Evolutionary conservation across 352 stramenopile species (phyloP), one percentile per base, ranked within the genome.

Genomic region (Phytopythium mirpurense): DNA sequence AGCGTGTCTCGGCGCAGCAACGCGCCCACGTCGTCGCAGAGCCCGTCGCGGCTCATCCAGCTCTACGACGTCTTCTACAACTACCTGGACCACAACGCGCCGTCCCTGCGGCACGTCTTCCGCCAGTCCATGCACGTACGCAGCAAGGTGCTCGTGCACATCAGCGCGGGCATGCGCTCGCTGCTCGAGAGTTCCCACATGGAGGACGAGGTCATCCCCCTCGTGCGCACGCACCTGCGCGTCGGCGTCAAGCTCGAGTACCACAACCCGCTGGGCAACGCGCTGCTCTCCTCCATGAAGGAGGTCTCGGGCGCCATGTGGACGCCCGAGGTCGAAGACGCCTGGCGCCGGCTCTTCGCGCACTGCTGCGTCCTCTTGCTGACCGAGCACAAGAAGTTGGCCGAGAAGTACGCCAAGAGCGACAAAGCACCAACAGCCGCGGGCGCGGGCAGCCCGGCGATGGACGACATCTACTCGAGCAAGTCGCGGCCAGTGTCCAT

Each of bases 141-240:
- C 29, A 90, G 87, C 76, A 95, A 84, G 27, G 71, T 98, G 26
- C 63, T 98, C 0, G 59, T 92, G 1, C 95, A 97, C 65, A 97
- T 98, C 63, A 84, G 73, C 55, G 67, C 68, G 1, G 73, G 71
- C 14, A 79, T 84, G 62, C 63, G 66, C 31, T 56, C 60, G 11
- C 66, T 84, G 21, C 59, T 80, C 2, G 46, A 57, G 1, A 55
- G 60, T 3, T 57, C 78, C n/a, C 82, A 77, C 15, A 63, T 97
- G 14, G 71, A 78, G 3, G 68, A 90, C 26, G 67, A 86, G 41
- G 67, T 97, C 54, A 58, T 90, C 14, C 56, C 63, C 50, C 57
- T 78, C 27, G 71, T 90, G 8, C 90, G 73, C 5, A 85, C 76
- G 1, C 89, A 89, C 35, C 72, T 97, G 24, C 88, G 74, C 48